A percentile compares a stretch with the other conserved stretches of the same genome.
Conservation (phyloP, 495 filamentous ascomycete genomes). For the Ascodesmis nigricans region DNA sequence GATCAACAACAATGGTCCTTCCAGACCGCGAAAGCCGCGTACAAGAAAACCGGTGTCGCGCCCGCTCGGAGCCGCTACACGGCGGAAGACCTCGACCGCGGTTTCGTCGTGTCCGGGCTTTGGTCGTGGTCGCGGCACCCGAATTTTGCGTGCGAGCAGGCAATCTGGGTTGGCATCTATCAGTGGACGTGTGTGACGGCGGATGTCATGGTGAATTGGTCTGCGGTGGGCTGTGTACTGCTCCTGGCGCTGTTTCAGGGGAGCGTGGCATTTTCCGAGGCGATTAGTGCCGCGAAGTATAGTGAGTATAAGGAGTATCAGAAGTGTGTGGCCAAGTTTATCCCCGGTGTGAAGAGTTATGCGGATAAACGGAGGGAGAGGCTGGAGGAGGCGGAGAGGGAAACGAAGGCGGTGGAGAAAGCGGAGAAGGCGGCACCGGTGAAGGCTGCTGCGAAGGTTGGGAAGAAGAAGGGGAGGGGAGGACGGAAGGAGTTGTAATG, state of each 20-base stretch:
- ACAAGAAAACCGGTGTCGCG: conserved; percentile 48
- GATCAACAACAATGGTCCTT: conserved; percentile 91
- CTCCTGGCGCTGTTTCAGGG: conserved; percentile 70
- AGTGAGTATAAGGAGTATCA: conserved; percentile 75
- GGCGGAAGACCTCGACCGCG: conserved; percentile 66
- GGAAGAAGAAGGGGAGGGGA: neutral
- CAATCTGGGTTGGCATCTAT: conserved; percentile 72
- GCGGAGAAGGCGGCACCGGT: too few species aligned
- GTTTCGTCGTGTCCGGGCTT: conserved; percentile 67
- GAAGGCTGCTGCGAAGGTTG: neutral
- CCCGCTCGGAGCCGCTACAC: conserved; percentile 31
- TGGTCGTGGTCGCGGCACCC: conserved; percentile 79
- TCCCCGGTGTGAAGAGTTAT: conserved; percentile 39
- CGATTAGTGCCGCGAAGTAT: conserved; percentile 61
- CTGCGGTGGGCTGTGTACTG: conserved; percentile 40
- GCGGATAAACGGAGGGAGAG: conserved; percentile 9
- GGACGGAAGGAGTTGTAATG: neutral
- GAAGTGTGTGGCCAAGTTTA: conserved; percentile 53
- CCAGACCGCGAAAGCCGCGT: conserved; percentile 57
- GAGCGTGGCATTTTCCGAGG: conserved; percentile 70
- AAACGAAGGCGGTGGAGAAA: conserved; percentile 1
- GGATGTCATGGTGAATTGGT: conserved; percentile 54
- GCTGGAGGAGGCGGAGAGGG: conserved; percentile 6
- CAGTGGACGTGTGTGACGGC: conserved; percentile 62
- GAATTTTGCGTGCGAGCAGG: conserved; percentile 83